Evolutionary conservation across 352 stramenopile genomes (phyloP).

Genomic region (Elongisporangium undulatum): DNA sequence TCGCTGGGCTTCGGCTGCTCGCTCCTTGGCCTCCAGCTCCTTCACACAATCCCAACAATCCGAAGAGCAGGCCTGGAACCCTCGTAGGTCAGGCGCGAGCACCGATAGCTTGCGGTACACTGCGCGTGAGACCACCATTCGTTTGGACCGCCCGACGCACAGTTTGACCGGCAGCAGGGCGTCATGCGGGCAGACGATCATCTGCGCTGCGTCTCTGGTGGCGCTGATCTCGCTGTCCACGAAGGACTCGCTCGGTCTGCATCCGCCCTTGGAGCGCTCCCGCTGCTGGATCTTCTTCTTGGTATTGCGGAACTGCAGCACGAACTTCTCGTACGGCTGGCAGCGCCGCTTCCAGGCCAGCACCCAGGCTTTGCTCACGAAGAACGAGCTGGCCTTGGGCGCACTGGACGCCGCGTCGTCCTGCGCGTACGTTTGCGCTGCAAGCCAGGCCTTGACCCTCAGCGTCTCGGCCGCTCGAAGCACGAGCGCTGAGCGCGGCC

Average conservation of each 20-base stretch:
- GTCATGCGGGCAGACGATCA: slow-evolving; percentile 69
- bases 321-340: slow-evolving; percentile 65
- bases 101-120: slow-evolving; percentile 42
- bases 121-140: slow-evolving; percentile 42
- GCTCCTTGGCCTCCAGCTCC: slow-evolving; percentile 49
- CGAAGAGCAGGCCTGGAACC: slow-evolving; percentile 38
- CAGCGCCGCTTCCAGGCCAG: slow-evolving; percentile 70
- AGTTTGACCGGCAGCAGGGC: slow-evolving; percentile 43
- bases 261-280: slow-evolving; percentile 17
- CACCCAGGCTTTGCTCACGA: slow-evolving; percentile 74
- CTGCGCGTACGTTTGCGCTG: slow-evolving; percentile 17
- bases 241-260: slow-evolving; percentile 15
- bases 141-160: slow-evolving; percentile 58
- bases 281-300: slow-evolving; percentile 66
- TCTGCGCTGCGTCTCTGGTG: slow-evolving; percentile 31
- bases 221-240: slow-evolving; percentile 16
- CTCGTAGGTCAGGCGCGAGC: slow-evolving; percentile 55
- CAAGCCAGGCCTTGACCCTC: slow-evolving; percentile 53
- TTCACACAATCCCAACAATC: slow-evolving; percentile 59
- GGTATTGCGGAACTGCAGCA: slow-evolving; percentile 63
- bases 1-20: slow-evolving; percentile 45
- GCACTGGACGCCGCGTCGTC: slow-evolving; percentile 34
- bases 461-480: slow-evolving; percentile 64
- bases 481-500: slow-evolving; percentile 52
- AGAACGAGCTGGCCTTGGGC: slow-evolving; percentile 29